Evolutionary conservation across 2,329 filamentous ascomycete genomes (phyloP), one percentile per base, ranked within the genome.

Genomic region (Diaporthe caulivora): DNA sequence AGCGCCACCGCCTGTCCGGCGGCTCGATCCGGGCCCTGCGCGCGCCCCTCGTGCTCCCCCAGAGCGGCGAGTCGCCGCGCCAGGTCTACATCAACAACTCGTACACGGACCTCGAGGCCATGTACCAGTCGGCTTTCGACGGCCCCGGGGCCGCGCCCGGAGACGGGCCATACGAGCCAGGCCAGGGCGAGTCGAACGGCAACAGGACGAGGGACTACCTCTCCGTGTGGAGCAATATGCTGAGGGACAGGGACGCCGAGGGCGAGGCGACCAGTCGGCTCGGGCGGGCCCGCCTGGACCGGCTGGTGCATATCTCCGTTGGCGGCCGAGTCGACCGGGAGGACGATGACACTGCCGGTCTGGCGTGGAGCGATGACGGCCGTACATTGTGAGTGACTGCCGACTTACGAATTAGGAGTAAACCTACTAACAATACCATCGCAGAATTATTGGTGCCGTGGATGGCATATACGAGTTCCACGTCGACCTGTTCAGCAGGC

Each of bases 401-500:
- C 65, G 4, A 8, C 71, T 40, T n/a, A 9, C 34, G 10, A 11
- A 17, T 26, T 1, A 31, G 5, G 26, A 18, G 34, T 15, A 0
- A 3, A 1, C n/a, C 9, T 58, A 58, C 80, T 81, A 70, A 80
- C 77, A 60, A 24, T 44, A 1, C 1, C 73, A 18, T 51, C 26
- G 5, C 68, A 92, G 91, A 71, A 92, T 89, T 77, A 84, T 92
- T 53, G 91, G 89, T 26, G 89, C 90, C 44, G 91, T 94, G 79
- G 91, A 94, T 77, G 93, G 93, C 72, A 92, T 95, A 70, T 94
- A 94, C 78, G 92, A 95, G 82, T 90, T 94, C 77, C 88, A 87
- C 44, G 87, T 95, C 76, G 91, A 94, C 79, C 78, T 91, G 24
- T 86, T 89, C 64, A 86, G 84, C 72, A 87, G 93, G 74, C 93